Percentiles rank a stretch among this genome's conserved stretches.
These are phyloP conservation scores for Kodamaea kakaduensis DNA, from an alignment of 805 yeast species.

Conservation along the genomic window DNA sequence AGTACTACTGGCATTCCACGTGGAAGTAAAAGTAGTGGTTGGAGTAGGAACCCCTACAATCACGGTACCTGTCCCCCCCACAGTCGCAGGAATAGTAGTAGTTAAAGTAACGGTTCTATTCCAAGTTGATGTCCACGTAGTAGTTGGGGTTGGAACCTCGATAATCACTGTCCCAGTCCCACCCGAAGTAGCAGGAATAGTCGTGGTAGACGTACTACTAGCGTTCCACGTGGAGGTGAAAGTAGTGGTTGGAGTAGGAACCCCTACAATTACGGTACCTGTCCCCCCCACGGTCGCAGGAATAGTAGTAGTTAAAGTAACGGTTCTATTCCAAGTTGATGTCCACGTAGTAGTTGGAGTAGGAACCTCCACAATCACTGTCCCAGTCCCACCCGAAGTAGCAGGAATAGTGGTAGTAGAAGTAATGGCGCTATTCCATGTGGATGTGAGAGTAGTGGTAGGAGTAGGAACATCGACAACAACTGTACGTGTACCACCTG, in stretches of 20 bases:
- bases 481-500: constrained; percentile 11
- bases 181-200: constrained; percentile 11
- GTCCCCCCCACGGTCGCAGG: constrained; percentile 7
- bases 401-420: constrained; percentile 9
- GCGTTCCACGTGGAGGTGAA: constrained; percentile 9
- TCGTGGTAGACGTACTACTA: constrained; percentile 10
- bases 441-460: constrained; percentile 8
- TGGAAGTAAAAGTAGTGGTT: constrained; percentile 11
- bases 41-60: constrained; percentile 9
- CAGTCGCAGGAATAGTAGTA: constrained; percentile 5
- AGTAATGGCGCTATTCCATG: constrained; percentile 12
- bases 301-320: background rate
- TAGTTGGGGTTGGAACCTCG: constrained; percentile 15
- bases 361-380: constrained; percentile 12
- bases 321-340: background rate
- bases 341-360: constrained; percentile 5
- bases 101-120: constrained; percentile 9
- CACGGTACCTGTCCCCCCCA: constrained; percentile 11
- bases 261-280: constrained; percentile 12
- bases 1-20: constrained; percentile 5
- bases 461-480: constrained; percentile 13
- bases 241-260: constrained; percentile 10
- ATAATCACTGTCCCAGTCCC: constrained; percentile 11
- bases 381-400: constrained; percentile 9
- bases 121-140: constrained; percentile 10